Conservation (phyloP, 1,139 yeast genomes). For the Pichia sp. region DNA sequence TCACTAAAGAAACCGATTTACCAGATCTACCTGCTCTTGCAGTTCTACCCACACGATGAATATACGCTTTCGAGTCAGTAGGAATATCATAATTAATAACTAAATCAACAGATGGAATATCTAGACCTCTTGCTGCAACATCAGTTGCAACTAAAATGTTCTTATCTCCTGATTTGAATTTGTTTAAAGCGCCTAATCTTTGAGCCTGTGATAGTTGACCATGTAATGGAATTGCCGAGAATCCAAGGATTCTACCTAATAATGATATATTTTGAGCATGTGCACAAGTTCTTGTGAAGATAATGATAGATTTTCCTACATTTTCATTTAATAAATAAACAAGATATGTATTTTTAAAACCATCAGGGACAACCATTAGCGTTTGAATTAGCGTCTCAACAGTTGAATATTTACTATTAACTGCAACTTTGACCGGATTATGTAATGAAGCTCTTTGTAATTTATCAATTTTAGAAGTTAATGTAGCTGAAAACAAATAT, state of each 20-base stretch:
- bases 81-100: conserved; percentile 95
- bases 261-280: conserved; percentile 89
- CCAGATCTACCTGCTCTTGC: conserved; percentile 98
- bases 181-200: conserved; percentile 85
- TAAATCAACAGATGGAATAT: conserved; percentile 89
- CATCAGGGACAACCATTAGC: conserved; percentile 88
- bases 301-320: conserved; percentile 80
- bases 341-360: conserved; percentile 82
- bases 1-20: conserved; percentile 81
- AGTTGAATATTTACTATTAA: conserved; percentile 81
- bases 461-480: conserved; percentile 92
- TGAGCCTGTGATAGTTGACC: conserved; percentile 93
- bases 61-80: conserved; percentile 95
- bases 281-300: conserved; percentile 92
- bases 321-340: conserved; percentile 77
- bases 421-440: conserved; percentile 89
- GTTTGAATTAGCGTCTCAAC: conserved; percentile 89
- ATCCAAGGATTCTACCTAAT: conserved; percentile 73
- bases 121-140: conserved; percentile 97
- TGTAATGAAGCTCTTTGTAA: conserved; percentile 86
- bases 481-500: conserved; percentile 89
- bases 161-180: conserved; percentile 81
- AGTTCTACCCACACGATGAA: conserved; percentile 96
- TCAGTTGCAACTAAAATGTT: conserved; percentile 90
- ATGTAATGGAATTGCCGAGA: conserved; percentile 86